phyloP scores from a whole-genome alignment of 106 monocot species.

The Allium fistulosum region DNA sequence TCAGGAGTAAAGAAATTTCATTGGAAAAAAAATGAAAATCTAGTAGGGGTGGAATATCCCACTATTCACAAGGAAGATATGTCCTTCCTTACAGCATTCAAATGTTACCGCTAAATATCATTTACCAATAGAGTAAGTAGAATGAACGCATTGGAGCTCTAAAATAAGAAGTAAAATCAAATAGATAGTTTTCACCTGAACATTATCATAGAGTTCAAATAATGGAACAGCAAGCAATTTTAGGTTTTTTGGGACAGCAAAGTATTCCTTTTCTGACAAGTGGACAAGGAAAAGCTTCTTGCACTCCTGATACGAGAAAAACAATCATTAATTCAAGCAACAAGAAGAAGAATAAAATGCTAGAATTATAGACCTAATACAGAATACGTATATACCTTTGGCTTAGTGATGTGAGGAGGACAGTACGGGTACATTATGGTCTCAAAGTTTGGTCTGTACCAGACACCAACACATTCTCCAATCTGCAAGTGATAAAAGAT shows the following conservation, averaged over 20 bases:
- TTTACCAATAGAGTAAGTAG: not conserved
- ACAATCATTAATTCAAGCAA: not conserved
- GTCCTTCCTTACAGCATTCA: too few species aligned
- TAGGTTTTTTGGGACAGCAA: conserved; percentile 95
- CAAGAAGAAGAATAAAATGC: not conserved
- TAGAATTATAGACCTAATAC: not conserved
- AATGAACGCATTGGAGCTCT: not conserved
- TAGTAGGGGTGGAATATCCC: too few species aligned
- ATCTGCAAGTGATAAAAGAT: conserved; percentile 28
- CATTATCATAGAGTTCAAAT: conserved; percentile 97
- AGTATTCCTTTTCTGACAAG: conserved; percentile 83
- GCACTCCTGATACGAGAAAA: conserved; percentile 53
- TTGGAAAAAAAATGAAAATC: too few species aligned
- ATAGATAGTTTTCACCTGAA: conserved; percentile 46
- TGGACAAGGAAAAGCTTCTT: conserved; percentile 95
- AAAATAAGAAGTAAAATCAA: not conserved
- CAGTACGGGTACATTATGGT: conserved; percentile 98
- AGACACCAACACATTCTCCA: conserved; percentile 91
- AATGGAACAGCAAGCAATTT: conserved; percentile 96
- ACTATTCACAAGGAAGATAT: too few species aligned
- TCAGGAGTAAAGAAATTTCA: too few species aligned
- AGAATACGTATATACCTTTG: conserved; percentile 41
- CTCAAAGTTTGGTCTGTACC: conserved; percentile 99
- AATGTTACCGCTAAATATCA: not conserved
- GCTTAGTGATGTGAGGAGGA: conserved; percentile 92